These are phyloP conservation scores for Biscutella laevigata DNA, from an alignment of 441 rosid genomes.

Conservation along the genomic window DNA sequence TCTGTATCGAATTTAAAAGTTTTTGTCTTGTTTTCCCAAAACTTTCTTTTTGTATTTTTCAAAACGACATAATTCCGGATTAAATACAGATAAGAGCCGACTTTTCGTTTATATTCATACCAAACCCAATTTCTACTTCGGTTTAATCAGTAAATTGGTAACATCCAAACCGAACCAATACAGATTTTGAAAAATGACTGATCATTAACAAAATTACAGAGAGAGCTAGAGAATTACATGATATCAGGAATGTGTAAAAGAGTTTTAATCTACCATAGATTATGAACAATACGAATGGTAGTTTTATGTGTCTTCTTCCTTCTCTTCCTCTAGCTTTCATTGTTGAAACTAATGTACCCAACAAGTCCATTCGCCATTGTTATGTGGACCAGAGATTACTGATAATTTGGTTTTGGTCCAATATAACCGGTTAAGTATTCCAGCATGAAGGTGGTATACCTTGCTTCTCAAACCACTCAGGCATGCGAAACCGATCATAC, in stretches of 20 bases:
- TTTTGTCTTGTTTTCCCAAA: too few relatives aligned
- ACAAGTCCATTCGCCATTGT: neutral
- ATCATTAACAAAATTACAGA: conserved; percentile 23
- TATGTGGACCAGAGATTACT: neutral
- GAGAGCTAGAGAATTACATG: conserved; percentile 11
- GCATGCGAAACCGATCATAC: conserved; percentile 74
- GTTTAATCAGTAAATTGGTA: neutral
- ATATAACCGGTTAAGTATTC: conserved; percentile 14
- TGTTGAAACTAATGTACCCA: conserved; percentile 17
- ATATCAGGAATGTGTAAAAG: conserved; percentile 15
- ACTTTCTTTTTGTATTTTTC: too few relatives aligned
- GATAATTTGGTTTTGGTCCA: neutral
- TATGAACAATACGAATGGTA: conserved; percentile 24
- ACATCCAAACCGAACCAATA: neutral
- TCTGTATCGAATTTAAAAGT: too few relatives aligned
- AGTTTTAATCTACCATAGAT: conserved; percentile 19
- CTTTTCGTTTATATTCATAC: neutral
- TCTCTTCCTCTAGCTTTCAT: conserved; percentile 13
- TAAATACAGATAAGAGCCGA: too few relatives aligned
- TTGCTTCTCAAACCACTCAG: conserved; percentile 87
- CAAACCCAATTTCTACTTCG: neutral
- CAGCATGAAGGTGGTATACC: conserved; percentile 70
- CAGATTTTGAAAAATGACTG: conserved; percentile 3
- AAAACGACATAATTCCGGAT: too few relatives aligned
- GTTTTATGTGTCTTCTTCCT: conserved; percentile 19